Conservation (phyloP, 2,329 filamentous ascomycete genomes). For the Camptophora hylomeconis region DNA sequence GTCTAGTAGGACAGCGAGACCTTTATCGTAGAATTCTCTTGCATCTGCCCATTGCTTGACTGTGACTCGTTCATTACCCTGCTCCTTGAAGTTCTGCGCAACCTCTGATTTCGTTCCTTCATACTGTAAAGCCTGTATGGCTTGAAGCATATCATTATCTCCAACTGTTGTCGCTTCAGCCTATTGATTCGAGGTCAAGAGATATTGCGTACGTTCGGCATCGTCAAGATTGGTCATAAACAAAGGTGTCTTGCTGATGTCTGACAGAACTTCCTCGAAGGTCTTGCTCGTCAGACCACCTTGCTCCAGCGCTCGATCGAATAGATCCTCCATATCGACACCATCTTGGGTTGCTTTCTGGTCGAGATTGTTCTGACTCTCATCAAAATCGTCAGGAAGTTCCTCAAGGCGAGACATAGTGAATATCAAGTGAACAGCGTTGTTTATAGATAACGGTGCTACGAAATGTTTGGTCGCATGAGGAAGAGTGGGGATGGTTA, state of each 20-base stretch:
- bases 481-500: no score
- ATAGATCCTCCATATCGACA: constrained; percentile 14
- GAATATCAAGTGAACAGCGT: no score
- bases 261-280: constrained; percentile 45
- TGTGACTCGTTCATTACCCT: constrained; percentile 79
- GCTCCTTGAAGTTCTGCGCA: constrained; percentile 71
- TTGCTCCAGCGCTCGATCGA: constrained; percentile 16
- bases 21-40: constrained; percentile 83
- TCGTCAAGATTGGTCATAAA: constrained; percentile 88
- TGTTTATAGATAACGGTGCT: no score
- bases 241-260: constrained; percentile 62
- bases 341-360: constrained; percentile 7
- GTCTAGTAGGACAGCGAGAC: constrained; percentile 55
- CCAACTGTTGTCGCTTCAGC: constrained; percentile 29
- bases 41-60: constrained; percentile 66
- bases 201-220: constrained; percentile 21
- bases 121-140: constrained; percentile 78
- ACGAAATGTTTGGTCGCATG: no score
- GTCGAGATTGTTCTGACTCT: constrained; percentile 30
- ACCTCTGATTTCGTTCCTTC: constrained; percentile 83
- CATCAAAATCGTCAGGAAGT: constrained; percentile 38
- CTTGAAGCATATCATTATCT: constrained; percentile 73
- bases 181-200: constrained; percentile 8
- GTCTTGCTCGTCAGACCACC: constrained; percentile 13
- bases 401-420: constrained; percentile 31